These are phyloP conservation scores for Coemansia sp. DNA, from an alignment of 192 early-diverging fungal species.

Conservation along the genomic window DNA sequence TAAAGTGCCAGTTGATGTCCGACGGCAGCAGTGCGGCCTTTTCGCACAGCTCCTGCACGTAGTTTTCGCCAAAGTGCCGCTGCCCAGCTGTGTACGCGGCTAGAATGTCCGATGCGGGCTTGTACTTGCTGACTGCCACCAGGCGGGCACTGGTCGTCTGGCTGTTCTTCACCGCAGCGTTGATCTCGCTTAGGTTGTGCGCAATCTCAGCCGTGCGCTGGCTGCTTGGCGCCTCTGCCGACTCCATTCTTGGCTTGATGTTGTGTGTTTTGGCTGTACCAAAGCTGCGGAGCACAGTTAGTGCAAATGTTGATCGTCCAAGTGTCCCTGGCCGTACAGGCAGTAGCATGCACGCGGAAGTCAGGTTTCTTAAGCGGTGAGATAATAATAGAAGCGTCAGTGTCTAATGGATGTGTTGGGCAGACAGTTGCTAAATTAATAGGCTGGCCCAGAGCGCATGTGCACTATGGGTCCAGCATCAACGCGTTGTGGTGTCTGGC, in stretches of 20 bases:
- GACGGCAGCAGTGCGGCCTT: conserved; percentile 77
- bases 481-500: too few species aligned
- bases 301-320: neutral
- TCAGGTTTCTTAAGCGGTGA: neutral
- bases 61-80: conserved; percentile 96
- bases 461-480: too few species aligned
- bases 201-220: conserved; percentile 32
- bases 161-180: neutral
- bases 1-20: conserved; percentile 98
- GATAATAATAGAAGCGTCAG: neutral
- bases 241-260: conserved; percentile 7
- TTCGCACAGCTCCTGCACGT: conserved; percentile 91
- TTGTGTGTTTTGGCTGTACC: neutral
- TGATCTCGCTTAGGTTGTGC: conserved; percentile 11
- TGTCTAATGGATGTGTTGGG: too few species aligned
- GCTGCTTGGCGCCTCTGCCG: conserved; percentile 10
- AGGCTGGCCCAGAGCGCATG: too few species aligned
- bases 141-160: conserved; percentile 55
- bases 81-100: conserved; percentile 81
- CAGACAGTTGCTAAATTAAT: too few species aligned
- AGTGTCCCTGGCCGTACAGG: neutral
- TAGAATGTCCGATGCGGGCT: conserved; percentile 77
- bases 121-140: conserved; percentile 94
- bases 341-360: conserved; percentile 2
- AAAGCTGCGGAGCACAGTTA: neutral